A percentile compares a stretch with the other conserved stretches of the same genome.
These are phyloP conservation scores for Rubia tinctorum DNA, from an alignment of 305 asterid genomes.

Conservation along the genomic window DNA sequence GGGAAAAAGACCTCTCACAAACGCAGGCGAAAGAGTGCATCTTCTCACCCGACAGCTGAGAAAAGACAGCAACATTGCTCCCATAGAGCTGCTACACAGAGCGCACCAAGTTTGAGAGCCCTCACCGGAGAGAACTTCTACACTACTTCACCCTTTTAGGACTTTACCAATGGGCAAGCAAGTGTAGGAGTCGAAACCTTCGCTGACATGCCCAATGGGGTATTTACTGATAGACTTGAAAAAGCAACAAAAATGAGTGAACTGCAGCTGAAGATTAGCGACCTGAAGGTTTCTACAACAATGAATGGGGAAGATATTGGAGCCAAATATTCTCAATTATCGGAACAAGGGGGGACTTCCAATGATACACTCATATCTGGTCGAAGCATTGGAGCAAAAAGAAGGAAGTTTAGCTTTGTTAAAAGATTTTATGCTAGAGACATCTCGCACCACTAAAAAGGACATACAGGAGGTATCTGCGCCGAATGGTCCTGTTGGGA, in stretches of 20 bases:
- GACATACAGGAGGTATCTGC: conserved; percentile 28
- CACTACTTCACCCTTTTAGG: conserved; percentile 33
- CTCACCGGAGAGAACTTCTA: conserved; percentile 40
- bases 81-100: conserved; percentile 54
- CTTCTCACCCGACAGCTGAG: conserved; percentile 31
- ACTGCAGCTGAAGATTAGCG: conserved; percentile 55
- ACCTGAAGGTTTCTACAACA: conserved; percentile 41
- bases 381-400: conserved; percentile 74
- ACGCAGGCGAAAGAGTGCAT: conserved; percentile 35
- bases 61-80: conserved; percentile 39
- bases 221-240: conserved; percentile 22
- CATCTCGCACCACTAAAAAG: conserved; percentile 26
- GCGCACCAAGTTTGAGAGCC: conserved; percentile 46
- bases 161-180: conserved; percentile 27
- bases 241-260: conserved; percentile 40
- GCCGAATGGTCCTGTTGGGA: conserved; percentile 19
- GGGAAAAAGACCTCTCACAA: conserved; percentile 34
- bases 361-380: conserved; percentile 32
- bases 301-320: conserved; percentile 24
- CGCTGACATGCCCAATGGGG: conserved; percentile 18
- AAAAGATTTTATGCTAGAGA: conserved; percentile 73
- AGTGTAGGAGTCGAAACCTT: conserved; percentile 27
- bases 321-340: conserved; percentile 16
- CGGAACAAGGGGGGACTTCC: background rate
- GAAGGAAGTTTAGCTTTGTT: conserved; percentile 86